These are phyloP conservation scores for Vitis rupestris DNA, from an alignment of 164 flowering plant species.

Conservation along the genomic window DNA sequence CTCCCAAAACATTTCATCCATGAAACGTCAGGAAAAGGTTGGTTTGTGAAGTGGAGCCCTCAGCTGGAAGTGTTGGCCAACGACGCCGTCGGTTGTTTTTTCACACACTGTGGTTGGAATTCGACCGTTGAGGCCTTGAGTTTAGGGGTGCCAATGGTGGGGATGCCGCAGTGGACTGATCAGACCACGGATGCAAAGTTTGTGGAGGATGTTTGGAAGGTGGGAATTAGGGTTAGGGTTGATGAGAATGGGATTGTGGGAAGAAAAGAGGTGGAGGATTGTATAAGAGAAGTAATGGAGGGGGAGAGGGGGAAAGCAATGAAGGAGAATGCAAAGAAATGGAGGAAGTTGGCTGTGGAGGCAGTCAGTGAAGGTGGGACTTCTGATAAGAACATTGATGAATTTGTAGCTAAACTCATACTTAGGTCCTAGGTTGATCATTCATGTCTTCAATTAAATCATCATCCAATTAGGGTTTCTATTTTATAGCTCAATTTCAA, in stretches of 20 bases:
- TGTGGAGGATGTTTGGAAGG: slow-evolving; percentile 32
- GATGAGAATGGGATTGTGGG: slow-evolving; percentile 28
- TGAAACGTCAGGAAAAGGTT: slow-evolving; percentile 1
- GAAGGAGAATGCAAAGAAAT: slow-evolving; percentile 21
- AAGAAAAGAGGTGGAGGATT: slow-evolving; percentile 25
- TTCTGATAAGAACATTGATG: slow-evolving; percentile 23
- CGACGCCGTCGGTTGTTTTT: slow-evolving; percentile 27
- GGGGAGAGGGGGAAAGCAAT: slow-evolving; percentile 21
- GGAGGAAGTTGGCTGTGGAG: slow-evolving; percentile 23
- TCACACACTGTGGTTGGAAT: slow-evolving; percentile 37
- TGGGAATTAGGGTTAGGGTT: slow-evolving; percentile 26
- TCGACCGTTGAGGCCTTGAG: slow-evolving; percentile 34
- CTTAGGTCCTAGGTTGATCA: not conserved
- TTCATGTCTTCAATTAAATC: no score
- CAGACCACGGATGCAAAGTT: slow-evolving; percentile 31
- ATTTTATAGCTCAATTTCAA: no score
- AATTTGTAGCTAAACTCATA: slow-evolving; percentile 12
- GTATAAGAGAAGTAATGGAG: slow-evolving; percentile 32
- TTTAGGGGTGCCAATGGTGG: slow-evolving; percentile 38
- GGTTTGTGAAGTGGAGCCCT: slow-evolving; percentile 24
- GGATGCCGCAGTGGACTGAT: slow-evolving; percentile 44
- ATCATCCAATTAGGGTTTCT: no score
- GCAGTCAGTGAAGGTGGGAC: slow-evolving; percentile 26
- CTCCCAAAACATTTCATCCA: slow-evolving; percentile 13
- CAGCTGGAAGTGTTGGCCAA: slow-evolving; percentile 26